Conservation (phyloP, 495 filamentous ascomycete species). For the Paragyromitra xinjiangensis region DNA sequence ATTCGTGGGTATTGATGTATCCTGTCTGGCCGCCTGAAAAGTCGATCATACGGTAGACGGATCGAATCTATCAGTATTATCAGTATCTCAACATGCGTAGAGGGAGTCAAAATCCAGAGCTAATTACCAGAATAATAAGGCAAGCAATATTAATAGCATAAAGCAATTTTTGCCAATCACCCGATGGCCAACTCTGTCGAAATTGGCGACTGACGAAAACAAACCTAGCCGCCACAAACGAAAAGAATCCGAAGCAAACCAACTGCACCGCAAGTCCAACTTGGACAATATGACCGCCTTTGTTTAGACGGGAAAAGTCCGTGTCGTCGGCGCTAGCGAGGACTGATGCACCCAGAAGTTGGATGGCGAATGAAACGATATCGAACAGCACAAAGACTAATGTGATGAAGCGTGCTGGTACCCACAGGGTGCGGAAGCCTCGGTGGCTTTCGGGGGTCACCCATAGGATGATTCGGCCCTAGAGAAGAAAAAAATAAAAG, state of each 20-base stretch:
- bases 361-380: slow-evolving; percentile 30
- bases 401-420: slow-evolving; percentile 36
- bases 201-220: slow-evolving; percentile 4
- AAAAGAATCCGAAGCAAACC: slow-evolving; percentile 39
- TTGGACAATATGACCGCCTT: slow-evolving; percentile 14
- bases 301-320: slow-evolving; percentile 2
- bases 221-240: slow-evolving; percentile 27
- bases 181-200: neutral
- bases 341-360: slow-evolving; percentile 24
- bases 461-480: slow-evolving; percentile 28
- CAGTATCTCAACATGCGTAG: neutral
- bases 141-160: slow-evolving; percentile 33
- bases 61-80: slow-evolving; percentile 8
- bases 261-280: slow-evolving; percentile 31
- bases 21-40: slow-evolving; percentile 12
- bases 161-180: slow-evolving; percentile 18
- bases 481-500: neutral
- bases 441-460: slow-evolving; percentile 10
- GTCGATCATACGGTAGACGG: slow-evolving; percentile 20
- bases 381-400: slow-evolving; percentile 20
- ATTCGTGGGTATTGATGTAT: slow-evolving; percentile 26
- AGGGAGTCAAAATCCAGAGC: neutral
- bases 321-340: slow-evolving; percentile 13
- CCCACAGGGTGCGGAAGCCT: slow-evolving; percentile 23
- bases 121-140: slow-evolving; percentile 27